phyloP scores from a whole-genome alignment of 2,329 filamentous ascomycete genomes.

The Colletotrichum sp. region DNA sequence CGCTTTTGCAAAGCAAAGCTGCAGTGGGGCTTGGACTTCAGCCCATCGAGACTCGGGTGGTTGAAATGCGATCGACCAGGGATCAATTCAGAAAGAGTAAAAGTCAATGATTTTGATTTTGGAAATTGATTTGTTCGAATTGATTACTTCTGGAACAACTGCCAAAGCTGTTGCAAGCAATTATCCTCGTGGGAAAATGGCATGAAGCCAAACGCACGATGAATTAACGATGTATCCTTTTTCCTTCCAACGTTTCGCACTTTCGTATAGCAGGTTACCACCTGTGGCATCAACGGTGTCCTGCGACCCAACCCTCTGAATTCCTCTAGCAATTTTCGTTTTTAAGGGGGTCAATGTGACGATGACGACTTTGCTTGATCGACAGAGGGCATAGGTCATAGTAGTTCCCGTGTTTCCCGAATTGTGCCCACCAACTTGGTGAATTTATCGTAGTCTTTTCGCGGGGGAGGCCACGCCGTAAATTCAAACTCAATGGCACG shows the following conservation, averaged over 20 bases:
- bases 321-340: not conserved
- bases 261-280: not conserved
- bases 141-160: not conserved
- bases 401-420: no score
- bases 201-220: not conserved
- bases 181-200: not conserved
- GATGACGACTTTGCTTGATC: no score
- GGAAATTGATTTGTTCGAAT: not conserved
- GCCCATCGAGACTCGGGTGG: not conserved
- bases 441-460: no score
- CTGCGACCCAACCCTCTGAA: not conserved
- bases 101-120: not conserved
- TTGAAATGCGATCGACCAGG: not conserved
- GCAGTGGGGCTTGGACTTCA: not conserved
- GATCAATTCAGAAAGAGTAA: not conserved
- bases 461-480: no score
- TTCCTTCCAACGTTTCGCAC: not conserved
- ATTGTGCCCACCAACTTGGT: no score
- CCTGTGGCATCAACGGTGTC: not conserved
- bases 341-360: no score
- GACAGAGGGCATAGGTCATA: no score
- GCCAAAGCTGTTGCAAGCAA: not conserved
- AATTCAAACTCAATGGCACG: no score
- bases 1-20: not conserved
- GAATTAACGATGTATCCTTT: not conserved